Percentiles rank a stretch among this genome's conserved stretches.
phyloP scores from a whole-genome alignment of 805 yeast species.

The Barnettozyma siamensis region DNA sequence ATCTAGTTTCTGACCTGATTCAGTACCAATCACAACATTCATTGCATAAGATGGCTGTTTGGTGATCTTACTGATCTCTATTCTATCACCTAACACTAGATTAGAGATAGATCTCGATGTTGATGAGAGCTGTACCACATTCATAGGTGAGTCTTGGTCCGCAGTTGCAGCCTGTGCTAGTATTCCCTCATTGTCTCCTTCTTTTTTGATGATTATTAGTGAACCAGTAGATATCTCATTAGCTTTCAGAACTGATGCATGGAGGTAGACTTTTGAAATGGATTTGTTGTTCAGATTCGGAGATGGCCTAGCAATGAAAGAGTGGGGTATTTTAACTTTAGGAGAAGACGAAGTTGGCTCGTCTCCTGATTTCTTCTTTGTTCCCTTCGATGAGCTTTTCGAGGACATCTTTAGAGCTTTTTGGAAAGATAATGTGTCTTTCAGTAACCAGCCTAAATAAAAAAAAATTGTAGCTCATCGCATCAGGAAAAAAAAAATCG shows the following conservation, averaged over 20 bases:
- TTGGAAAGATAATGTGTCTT: too few relatives aligned
- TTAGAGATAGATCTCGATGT: slow-evolving; percentile 38
- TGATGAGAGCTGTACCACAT: slow-evolving; percentile 45
- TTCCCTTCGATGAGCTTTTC: slow-evolving; percentile 5
- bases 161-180: slow-evolving; percentile 38
- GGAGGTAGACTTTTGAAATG: slow-evolving; percentile 33
- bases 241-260: slow-evolving; percentile 40
- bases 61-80: slow-evolving; percentile 39
- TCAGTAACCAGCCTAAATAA: too few relatives aligned
- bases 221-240: slow-evolving; percentile 42
- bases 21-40: slow-evolving; percentile 30
- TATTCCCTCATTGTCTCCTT: slow-evolving; percentile 39
- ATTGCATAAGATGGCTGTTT: slow-evolving; percentile 45
- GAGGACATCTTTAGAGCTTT: slow-evolving; percentile 3
- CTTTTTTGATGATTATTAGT: slow-evolving; percentile 39
- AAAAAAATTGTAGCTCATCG: slow-evolving; percentile 1
- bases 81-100: slow-evolving; percentile 44
- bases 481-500: not conserved
- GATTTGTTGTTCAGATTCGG: slow-evolving; percentile 26
- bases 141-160: slow-evolving; percentile 26
- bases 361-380: slow-evolving; percentile 12
- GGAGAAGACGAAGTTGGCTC: slow-evolving; percentile 19
- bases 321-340: slow-evolving; percentile 33
- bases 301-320: slow-evolving; percentile 35
- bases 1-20: slow-evolving; percentile 17